Base-by-base conservation (phyloP, 208 protist species). In the Balamuthia mandrillaris region DNA sequence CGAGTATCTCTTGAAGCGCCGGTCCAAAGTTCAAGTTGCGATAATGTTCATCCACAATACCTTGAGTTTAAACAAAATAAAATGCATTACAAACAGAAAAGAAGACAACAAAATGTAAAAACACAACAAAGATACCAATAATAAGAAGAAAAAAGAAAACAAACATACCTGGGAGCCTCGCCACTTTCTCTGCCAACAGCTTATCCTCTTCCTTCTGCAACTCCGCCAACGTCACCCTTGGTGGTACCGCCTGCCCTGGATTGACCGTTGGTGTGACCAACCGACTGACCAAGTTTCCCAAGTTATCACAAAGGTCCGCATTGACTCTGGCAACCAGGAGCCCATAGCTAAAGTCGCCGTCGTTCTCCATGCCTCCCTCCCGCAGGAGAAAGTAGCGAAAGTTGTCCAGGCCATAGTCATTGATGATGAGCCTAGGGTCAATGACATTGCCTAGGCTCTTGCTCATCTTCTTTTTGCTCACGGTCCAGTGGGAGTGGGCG, bases 311-410 rank as follows among this genome's bases (percentile, higher is more conserved):
- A 24, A 98, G 93, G 82, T 98, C 96, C 0, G 89, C 86, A 88
- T 97, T 98, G 47, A 97, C 90, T 47, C 92, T 92, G 3, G 91
- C 87, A 21, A 93, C 84, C 86, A 98, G 94, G 72, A 93, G 93
- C 49, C 89, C 88, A 68, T 97, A 94, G 27, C 94, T 97, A 90
- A 96, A 99, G 89, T 98, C 97, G 31, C 95, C 96, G 88, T 99
- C 97, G 56, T 96, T 89, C n/a, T 93, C 93, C 37, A 98, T 94
- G 72, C 94, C 93, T 16, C 95, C 94, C 82, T 98, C 96, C n/a
- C 95, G 93, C 39, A 98, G 82, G 10, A 99, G 85, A 81, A 98
- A 99, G 90, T 97, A 98, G 81, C 97, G 94, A 27, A 98, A 86
- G 3, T 94, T 89, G 87, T 98, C 97, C 51, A 94, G 85, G 44